Evolutionary conservation across 441 rosid genomes (phyloP).

Genomic region (Erodium moschatum): DNA sequence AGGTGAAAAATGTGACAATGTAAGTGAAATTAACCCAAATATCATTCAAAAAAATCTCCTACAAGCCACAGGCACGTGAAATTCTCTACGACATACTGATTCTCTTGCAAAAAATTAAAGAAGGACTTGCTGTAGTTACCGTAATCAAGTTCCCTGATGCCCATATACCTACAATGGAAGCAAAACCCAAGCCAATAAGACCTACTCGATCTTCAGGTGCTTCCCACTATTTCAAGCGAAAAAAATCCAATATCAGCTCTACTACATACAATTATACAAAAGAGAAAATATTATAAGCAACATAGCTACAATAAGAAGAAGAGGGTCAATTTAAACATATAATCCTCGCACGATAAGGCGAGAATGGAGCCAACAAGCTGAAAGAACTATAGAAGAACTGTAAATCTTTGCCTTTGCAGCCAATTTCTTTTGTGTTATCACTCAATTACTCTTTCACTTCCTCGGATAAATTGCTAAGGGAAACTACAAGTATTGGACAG

Average conservation of each 20-base stretch:
- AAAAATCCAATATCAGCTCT: not conserved
- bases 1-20: no score
- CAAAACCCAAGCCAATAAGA: conserved; percentile 67
- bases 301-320: not conserved
- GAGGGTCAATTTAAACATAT: no score
- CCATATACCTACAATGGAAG: conserved; percentile 67
- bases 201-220: conserved; percentile 68
- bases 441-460: not conserved
- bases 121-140: conserved; percentile 29
- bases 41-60: no score
- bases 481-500: not conserved
- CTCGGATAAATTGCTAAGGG: not conserved
- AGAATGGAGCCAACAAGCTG: no score
- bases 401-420: not conserved
- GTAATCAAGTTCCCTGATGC: conserved; percentile 53
- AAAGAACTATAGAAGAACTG: not conserved
- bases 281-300: not conserved
- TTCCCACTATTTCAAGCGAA: conserved; percentile 53
- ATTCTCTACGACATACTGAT: no score
- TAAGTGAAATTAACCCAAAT: no score
- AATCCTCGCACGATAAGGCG: no score
- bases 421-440: not conserved
- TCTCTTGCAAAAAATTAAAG: conserved; percentile 7
- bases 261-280: not conserved
- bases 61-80: no score